Evolutionary conservation across 2,329 filamentous ascomycete species (phyloP), one percentile per base, ranked within the genome.

Genomic region (Pyrenochaeta sp.): DNA sequence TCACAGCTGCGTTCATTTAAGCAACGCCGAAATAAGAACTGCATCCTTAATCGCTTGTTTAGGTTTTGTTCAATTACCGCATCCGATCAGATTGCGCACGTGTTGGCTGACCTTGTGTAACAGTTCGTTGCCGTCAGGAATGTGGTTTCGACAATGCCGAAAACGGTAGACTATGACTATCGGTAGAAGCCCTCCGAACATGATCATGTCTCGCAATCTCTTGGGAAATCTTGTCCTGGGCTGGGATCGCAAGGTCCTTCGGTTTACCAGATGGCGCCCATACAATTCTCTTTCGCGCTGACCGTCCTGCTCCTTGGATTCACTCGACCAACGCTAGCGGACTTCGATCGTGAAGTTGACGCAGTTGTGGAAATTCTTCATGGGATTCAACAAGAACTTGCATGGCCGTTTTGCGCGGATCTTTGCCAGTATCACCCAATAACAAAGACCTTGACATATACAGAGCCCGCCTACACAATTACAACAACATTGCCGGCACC

Each of bases 131-230:
- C 14, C 14, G 3, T 22, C 18, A 18, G 31, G 31, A 14, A 34
- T 10, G n/a, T 20, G 7, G 11, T 7, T 7, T 22, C 14, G 19
- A 22, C 19, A 34, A 21, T 11, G 19, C 31, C 32, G 45, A 40
- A 42, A 35, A 31, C 45, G 36, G 36, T 43, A 48, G 14, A 41
- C 26, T 23, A 41, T 27, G 40, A 29, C 22, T 17, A 10, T 22
- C 31, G 15, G 11, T 30, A 7, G 13, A 30, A 39, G 20, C 10
- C 20, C 13, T 31, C 14, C 24, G 14, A 36, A 31, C 21, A 24
- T 26, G 21, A 31, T 26, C 3, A 27, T 37, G 26, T 37, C 26
- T 19, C 11, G 13, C 20, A 32, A 10, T 30, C 21, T 29, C 17
- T 14, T 14, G 20, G 10, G 21, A 15, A 11, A 26, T 7, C 11